phyloP scores from a whole-genome alignment of 441 rosid genomes.

The Mallotus japonicus region DNA sequence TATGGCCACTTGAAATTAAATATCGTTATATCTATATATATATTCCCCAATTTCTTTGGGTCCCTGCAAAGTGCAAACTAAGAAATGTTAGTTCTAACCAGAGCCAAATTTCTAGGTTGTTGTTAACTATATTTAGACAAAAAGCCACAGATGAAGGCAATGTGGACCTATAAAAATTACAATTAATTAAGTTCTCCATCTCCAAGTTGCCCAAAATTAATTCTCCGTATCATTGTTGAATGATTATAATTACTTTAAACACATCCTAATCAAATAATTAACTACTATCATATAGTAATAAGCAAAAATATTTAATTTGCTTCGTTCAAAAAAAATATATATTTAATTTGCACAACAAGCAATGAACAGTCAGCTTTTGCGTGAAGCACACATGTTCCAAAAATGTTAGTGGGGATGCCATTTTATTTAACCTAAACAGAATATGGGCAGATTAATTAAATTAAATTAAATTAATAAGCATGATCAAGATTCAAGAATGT shows the following conservation, averaged over 20 bases:
- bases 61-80: background rate
- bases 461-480: background rate
- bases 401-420: background rate
- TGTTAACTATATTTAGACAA: background rate
- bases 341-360: background rate
- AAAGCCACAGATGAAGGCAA: background rate
- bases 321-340: too few species aligned
- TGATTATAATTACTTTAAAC: background rate
- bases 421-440: background rate
- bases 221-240: background rate
- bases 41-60: background rate
- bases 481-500: conserved; percentile 4
- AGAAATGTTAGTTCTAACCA: background rate
- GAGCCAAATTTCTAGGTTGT: background rate
- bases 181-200: background rate
- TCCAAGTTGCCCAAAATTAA: background rate
- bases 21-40: too few species aligned
- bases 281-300: too few species aligned
- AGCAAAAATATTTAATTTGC: background rate
- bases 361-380: background rate
- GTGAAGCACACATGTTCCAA: background rate
- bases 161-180: background rate
- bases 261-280: background rate
- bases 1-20: too few species aligned
- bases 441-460: background rate